These are phyloP conservation scores for Aegilops bicornis DNA, from an alignment of 176 grass and related monocot species.

Conservation along the genomic window DNA sequence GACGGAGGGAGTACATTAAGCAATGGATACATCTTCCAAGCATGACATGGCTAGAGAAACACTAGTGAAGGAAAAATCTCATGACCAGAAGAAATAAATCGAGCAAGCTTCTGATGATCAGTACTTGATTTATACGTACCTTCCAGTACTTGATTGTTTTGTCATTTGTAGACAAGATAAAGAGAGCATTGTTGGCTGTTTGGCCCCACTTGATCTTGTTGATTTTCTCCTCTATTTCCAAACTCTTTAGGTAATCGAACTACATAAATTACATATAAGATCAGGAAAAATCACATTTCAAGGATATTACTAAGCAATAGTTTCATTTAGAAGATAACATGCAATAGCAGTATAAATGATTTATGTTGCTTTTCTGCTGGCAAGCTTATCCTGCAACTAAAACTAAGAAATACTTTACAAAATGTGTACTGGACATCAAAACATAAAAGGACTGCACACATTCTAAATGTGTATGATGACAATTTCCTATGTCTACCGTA, in stretches of 20 bases:
- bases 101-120: conserved; percentile 5
- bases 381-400: conserved; percentile 20
- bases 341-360: conserved; percentile 8
- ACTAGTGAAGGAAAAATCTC: not conserved
- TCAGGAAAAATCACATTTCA: conserved; percentile 18
- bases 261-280: conserved; percentile 48
- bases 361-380: conserved; percentile 6
- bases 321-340: conserved; percentile 16
- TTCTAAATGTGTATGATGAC: not conserved
- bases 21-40: conserved; percentile 11
- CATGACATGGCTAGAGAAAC: conserved; percentile 1
- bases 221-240: conserved; percentile 97
- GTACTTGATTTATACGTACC: conserved; percentile 40
- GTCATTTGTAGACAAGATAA: conserved; percentile 88
- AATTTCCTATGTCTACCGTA: not conserved
- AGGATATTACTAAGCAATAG: not conserved
- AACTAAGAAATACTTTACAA: conserved; percentile 6
- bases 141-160: conserved; percentile 98
- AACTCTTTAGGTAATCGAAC: conserved; percentile 97
- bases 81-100: conserved; percentile 22
- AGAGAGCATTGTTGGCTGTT: conserved; percentile 71
- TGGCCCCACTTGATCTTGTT: conserved; percentile 93
- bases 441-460: not conserved
- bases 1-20: not conserved
- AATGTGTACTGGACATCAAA: not conserved